Conservation (phyloP, 805 yeast species). For the Kuraishia hungarica region DNA sequence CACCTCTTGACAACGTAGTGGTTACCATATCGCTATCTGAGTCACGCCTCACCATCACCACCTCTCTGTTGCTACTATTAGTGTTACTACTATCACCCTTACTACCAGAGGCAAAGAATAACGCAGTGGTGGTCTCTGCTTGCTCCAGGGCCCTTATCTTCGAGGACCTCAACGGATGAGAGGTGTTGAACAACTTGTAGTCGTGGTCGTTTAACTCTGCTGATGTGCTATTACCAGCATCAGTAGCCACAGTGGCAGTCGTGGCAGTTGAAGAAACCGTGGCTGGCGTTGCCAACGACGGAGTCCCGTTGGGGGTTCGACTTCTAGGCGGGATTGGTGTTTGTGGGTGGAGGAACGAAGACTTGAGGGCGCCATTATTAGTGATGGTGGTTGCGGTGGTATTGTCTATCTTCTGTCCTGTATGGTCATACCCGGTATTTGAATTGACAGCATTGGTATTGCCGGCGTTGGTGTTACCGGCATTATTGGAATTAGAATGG, state of each 20-base stretch:
- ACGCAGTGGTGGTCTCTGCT: conserved; percentile 23
- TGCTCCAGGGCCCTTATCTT: conserved; percentile 28
- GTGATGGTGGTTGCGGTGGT: neutral
- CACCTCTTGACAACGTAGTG: too few species aligned
- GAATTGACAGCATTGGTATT: neutral
- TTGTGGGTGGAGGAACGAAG: conserved; percentile 11
- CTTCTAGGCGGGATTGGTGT: conserved; percentile 14
- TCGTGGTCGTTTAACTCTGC: conserved; percentile 22
- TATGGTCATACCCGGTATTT: neutral
- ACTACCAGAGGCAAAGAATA: conserved; percentile 15
- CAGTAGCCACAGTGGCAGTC: conserved; percentile 10
- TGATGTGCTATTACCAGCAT: conserved; percentile 12
- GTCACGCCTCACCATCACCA: neutral
- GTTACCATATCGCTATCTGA: neutral
- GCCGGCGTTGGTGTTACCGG: too few species aligned
- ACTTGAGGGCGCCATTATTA: conserved; percentile 6
- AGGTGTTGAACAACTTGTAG: conserved; percentile 24
- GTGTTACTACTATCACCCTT: too few species aligned
- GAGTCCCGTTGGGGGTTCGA: neutral
- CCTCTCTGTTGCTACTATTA: too few species aligned
- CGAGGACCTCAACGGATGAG: conserved; percentile 22
- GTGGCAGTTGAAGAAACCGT: conserved; percentile 13
- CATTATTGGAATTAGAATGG: neutral
- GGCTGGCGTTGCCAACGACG: conserved; percentile 9
- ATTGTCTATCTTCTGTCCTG: conserved; percentile 3